Conservation (phyloP, 2,329 filamentous ascomycete species). For the Calonectria montana region DNA sequence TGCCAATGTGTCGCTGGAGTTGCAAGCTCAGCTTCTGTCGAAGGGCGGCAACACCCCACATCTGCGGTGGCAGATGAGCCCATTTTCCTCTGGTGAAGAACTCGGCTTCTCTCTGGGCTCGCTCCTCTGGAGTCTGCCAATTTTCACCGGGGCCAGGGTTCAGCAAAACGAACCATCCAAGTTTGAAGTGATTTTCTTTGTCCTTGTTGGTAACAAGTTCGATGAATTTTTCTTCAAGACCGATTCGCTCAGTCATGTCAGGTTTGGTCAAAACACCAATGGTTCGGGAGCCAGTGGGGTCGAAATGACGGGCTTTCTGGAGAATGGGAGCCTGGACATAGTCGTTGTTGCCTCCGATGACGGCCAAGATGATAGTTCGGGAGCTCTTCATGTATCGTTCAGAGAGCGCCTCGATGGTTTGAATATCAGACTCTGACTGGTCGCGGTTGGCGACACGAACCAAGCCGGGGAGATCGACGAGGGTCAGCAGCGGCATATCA, state of each 20-base stretch:
- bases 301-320: slow-evolving; percentile 62
- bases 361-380: slow-evolving; percentile 66
- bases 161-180: slow-evolving; percentile 64
- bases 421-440: slow-evolving; percentile 64
- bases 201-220: slow-evolving; percentile 64
- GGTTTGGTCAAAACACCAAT: slow-evolving; percentile 66
- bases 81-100: slow-evolving; percentile 64
- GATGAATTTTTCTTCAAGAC: slow-evolving; percentile 65
- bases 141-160: slow-evolving; percentile 61
- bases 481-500: slow-evolving; percentile 68
- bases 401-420: slow-evolving; percentile 62
- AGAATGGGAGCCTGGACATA: slow-evolving; percentile 65
- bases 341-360: slow-evolving; percentile 66
- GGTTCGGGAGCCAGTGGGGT: slow-evolving; percentile 60
- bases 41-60: slow-evolving; percentile 59
- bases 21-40: slow-evolving; percentile 62
- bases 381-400: slow-evolving; percentile 67
- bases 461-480: slow-evolving; percentile 71
- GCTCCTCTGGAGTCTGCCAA: slow-evolving; percentile 56
- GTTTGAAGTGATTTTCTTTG: slow-evolving; percentile 60
- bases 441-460: slow-evolving; percentile 65
- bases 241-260: slow-evolving; percentile 64
- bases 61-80: slow-evolving; percentile 58
- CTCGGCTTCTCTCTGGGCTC: slow-evolving; percentile 56
- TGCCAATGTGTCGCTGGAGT: slow-evolving; percentile 63